Conservation (phyloP, 192 early-diverging fungal genomes). For the Funneliformis geosporum region DNA sequence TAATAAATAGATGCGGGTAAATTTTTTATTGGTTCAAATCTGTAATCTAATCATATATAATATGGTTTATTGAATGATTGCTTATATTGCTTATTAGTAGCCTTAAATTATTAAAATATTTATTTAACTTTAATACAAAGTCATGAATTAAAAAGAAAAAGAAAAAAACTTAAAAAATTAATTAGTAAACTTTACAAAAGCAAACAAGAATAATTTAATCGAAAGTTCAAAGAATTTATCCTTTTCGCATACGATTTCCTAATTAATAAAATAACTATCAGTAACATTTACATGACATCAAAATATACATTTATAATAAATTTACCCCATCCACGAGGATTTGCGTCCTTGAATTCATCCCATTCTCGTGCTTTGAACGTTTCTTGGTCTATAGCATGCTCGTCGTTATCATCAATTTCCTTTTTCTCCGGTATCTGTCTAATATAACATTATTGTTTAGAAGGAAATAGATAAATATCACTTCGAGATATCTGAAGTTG, state of each 20-base stretch:
- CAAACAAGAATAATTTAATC: no score
- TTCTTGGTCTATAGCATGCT: slow-evolving; percentile 79
- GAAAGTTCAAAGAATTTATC: neutral
- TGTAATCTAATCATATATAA: no score
- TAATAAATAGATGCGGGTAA: no score
- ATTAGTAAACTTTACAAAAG: no score
- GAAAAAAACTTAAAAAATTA: no score
- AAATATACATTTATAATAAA: neutral
- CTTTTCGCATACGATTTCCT: slow-evolving; percentile 31
- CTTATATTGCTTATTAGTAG: no score
- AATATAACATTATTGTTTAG: neutral
- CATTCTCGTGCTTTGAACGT: slow-evolving; percentile 81
- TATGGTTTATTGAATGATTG: no score
- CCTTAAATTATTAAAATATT: no score
- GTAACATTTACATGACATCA: neutral
- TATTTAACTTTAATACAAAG: no score
- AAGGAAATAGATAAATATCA: slow-evolving; percentile 15
- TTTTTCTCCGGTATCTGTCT: slow-evolving; percentile 73
- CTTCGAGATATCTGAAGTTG: neutral
- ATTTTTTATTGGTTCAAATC: no score
- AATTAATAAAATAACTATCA: neutral
- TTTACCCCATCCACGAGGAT: slow-evolving; percentile 74
- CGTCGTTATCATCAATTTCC: slow-evolving; percentile 77
- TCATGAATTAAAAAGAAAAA: no score
- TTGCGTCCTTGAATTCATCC: slow-evolving; percentile 89